A percentile compares a stretch with the other conserved stretches of the same genome.
Conservation (phyloP, 768 basidiomycete genomes). For the Tylopilus sp. region DNA sequence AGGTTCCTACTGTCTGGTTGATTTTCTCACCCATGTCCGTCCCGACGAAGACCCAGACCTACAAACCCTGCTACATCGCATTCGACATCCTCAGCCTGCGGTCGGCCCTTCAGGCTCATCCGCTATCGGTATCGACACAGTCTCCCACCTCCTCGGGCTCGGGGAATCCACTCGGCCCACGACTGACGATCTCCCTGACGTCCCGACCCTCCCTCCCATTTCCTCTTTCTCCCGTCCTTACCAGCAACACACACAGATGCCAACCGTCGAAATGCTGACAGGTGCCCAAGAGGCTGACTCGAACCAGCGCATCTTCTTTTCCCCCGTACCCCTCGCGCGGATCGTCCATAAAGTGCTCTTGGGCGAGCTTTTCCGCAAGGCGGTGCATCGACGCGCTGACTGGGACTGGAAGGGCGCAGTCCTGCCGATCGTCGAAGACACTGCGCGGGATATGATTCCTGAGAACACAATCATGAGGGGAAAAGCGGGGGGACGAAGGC, state of each 20-base stretch:
- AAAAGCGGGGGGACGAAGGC: neutral
- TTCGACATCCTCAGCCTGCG: neutral
- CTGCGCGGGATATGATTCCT: constrained; percentile 20
- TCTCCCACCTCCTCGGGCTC: constrained; percentile 24
- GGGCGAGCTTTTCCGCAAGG: constrained; percentile 22
- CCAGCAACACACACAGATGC: constrained; percentile 1
- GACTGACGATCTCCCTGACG: constrained; percentile 2
- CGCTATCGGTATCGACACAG: constrained; percentile 9
- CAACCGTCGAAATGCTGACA: constrained; percentile 18
- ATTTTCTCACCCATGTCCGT: constrained; percentile 22
- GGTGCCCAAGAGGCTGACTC: neutral
- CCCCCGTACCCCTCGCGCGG: constrained; percentile 20
- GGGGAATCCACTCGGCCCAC: constrained; percentile 1
- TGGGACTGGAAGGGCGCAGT: constrained; percentile 25
- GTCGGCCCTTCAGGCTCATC: constrained; percentile 1
- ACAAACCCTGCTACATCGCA: constrained; percentile 13
- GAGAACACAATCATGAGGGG: neutral
- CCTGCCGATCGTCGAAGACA: constrained; percentile 14
- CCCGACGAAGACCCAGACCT: constrained; percentile 19
- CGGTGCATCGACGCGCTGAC: constrained; percentile 7
- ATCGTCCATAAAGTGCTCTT: constrained; percentile 20
- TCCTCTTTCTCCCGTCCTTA: neutral
- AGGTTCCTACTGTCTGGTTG: constrained; percentile 18
- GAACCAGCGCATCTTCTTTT: constrained; percentile 9
- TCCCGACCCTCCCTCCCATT: neutral